Evolutionary conservation across 768 basidiomycete species (phyloP), one percentile per base, ranked within the genome.

Genomic region (Suillus ampliporus): DNA sequence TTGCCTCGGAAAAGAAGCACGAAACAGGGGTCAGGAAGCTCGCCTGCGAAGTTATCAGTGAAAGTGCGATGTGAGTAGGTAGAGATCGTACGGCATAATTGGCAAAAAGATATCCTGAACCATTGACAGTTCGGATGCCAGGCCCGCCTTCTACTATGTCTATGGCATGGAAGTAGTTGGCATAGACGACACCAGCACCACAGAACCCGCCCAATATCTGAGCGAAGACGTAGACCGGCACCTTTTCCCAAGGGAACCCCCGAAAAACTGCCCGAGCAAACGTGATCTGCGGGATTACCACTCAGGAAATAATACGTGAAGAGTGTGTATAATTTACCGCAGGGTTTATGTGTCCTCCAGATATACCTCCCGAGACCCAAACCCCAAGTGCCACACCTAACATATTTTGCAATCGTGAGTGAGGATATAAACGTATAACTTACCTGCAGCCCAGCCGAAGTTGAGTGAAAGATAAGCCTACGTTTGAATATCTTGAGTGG

Each of bases 191-290:
- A 1, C 82, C 83, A 15, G 83, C 84, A 19, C 88, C 90, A 50
- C 82, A 78, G 38, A 89, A 67, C 5, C 76, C 89, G 23, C 89
- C 90, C 54, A 90, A 71, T 21, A 88, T 61, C 71, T 91, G 90
- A 0, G 87, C 83, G 54, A 86, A 69, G 51, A 90, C 83, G 71
- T 87, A 92, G 23, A 67, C 81, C 0, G 92, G 92, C 0, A 92
- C 92, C 71, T 94, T 94, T 66, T 81, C 82, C 89, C 90, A 90
- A 0, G 92, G 90, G 74, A 94, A 93, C 51, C 81, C 82, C 65
- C 92, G 86, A 73, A 87, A 86, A 3, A 84, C 78, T 5, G 89
- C 90, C 50, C 92, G 69, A 15, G 86, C 82, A 56, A 94, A 74
- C 19, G 92, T 94, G 28, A 93, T 81, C 88, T 89, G 26, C 35